Evolutionary conservation across 2,329 filamentous ascomycete genomes (phyloP), one percentile per base, ranked within the genome.

Genomic region (Endothia cerciana): DNA sequence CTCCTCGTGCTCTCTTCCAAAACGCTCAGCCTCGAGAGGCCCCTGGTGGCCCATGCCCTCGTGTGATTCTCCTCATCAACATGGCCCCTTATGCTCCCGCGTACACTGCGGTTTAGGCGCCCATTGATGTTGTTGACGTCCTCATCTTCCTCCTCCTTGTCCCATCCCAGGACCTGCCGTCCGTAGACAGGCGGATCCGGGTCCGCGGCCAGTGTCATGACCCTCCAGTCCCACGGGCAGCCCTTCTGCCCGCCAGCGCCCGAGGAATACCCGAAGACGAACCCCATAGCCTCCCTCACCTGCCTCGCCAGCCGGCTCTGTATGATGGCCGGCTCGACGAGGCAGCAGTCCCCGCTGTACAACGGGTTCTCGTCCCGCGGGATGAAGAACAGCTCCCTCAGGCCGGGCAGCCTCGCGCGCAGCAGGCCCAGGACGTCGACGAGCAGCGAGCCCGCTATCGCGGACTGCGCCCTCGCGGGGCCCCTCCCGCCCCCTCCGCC

Each of bases 371-470:
- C 75, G 40, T 78, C 76, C 25, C 75, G 73, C 28, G 79, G 79
- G 49, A 84, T 78, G 63, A 84, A 80, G 49, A 81, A 73, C 53
- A 84, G 74, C 68, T 80, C 78, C 63, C 79, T 71, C 6, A 84
- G 72, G 0, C 69, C 71, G 1, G 78, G 77, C 73, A 84, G 77
- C 22, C 77, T 76, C 4, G 68, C 63, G 51, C 75, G 74, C 28
- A 83, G 71, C 63, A 78, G 75, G 25, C 72, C 73, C 49, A 84
- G 69, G 45, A 82, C 71, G 62, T 81, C 79, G 53, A 77, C 73
- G 0, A 78, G 79, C 19, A 80, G 71, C 36, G 74, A 76, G 41
- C 78, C 76, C 1, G 80, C 77, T n/a, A 75, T 74, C 71, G 60
- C 55, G 7, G 60, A 60, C 49, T 25, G 57, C 3, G 60, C 40